Conservation (phyloP, 2,329 filamentous ascomycete species). For the Berkeleyomyces basicola region DNA sequence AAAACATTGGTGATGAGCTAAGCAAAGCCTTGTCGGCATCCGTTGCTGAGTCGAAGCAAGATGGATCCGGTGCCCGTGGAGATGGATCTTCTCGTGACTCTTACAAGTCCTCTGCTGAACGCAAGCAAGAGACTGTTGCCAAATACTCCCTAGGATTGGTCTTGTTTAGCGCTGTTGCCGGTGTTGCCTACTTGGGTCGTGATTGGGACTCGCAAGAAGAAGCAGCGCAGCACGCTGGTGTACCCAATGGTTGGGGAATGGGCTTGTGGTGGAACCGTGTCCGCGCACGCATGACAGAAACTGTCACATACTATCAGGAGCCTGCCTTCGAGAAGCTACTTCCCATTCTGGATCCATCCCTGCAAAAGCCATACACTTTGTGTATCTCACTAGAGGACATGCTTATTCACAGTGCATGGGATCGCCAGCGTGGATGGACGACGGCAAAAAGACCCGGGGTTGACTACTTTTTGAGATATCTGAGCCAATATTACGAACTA, state of each 20-base stretch:
- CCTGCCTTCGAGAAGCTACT: slow-evolving; percentile 88
- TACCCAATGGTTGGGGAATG: slow-evolving; percentile 64
- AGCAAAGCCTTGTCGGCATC: slow-evolving; percentile 20
- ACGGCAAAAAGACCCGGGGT: slow-evolving; percentile 86
- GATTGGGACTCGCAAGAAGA: slow-evolving; percentile 79
- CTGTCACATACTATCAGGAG: slow-evolving; percentile 86
- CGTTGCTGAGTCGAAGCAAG: slow-evolving; percentile 20
- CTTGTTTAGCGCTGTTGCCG: slow-evolving; percentile 37
- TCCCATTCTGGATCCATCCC: slow-evolving; percentile 61
- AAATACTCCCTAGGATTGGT: slow-evolving; percentile 55
- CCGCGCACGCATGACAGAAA: slow-evolving; percentile 54
- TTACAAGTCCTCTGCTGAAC: slow-evolving; percentile 83
- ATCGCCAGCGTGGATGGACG: slow-evolving; percentile 84
- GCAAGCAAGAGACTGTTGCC: slow-evolving; percentile 57
- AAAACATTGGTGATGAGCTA: slow-evolving; percentile 20
- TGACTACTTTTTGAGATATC: slow-evolving; percentile 93
- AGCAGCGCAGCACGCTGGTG: slow-evolving; percentile 47
- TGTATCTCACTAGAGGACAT: slow-evolving; percentile 88
- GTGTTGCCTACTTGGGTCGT: slow-evolving; percentile 61
- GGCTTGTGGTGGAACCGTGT: slow-evolving; percentile 66
- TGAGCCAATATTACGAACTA: slow-evolving; percentile 95
- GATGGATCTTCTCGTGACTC: slow-evolving; percentile 52
- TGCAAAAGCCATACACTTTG: slow-evolving; percentile 78
- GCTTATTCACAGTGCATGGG: slow-evolving; percentile 89
- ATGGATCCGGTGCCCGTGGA: slow-evolving; percentile 15